A percentile compares a stretch with the other conserved stretches of the same genome.
Conservation (phyloP, 1,284 basidiomycete species). For the Sporisorium graminicola region DNA sequence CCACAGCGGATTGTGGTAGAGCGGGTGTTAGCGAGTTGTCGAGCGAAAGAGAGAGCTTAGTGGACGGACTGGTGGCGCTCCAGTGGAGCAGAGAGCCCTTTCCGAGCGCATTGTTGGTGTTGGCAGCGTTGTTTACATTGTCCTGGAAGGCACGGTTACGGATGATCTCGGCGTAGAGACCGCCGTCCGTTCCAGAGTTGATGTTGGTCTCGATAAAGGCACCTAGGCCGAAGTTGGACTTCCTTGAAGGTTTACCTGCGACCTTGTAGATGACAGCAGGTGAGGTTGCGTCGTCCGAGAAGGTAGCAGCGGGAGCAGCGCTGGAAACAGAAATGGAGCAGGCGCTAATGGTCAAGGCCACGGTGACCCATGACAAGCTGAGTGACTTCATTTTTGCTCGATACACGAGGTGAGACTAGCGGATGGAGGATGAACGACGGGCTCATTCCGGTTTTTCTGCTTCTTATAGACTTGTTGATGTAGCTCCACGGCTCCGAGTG, state of each 20-base stretch:
- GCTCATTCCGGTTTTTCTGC: neutral
- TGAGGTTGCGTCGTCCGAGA: slow-evolving; percentile 8
- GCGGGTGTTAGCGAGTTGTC: slow-evolving; percentile 25
- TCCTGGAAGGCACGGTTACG: slow-evolving; percentile 52
- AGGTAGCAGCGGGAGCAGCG: slow-evolving; percentile 6
- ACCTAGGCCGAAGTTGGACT: slow-evolving; percentile 30
- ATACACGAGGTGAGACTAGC: neutral
- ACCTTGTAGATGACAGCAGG: slow-evolving; percentile 28
- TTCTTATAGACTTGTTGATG: neutral
- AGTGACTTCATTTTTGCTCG: slow-evolving; percentile 21
- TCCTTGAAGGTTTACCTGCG: slow-evolving; percentile 23
- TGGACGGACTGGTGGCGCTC: slow-evolving; percentile 15
- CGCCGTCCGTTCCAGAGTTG: slow-evolving; percentile 56
- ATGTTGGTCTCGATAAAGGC: slow-evolving; percentile 57
- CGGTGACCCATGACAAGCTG: slow-evolving; percentile 26
- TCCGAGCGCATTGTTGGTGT: slow-evolving; percentile 25
- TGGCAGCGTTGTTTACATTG: slow-evolving; percentile 14
- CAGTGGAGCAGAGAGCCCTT: slow-evolving; percentile 41
- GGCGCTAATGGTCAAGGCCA: slow-evolving; percentile 18
- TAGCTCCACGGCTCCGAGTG: neutral
- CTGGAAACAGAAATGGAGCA: slow-evolving; percentile 7
- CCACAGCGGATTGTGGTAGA: slow-evolving; percentile 39
- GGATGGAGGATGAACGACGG: neutral
- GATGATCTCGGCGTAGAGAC: slow-evolving; percentile 56
- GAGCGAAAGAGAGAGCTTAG: slow-evolving; percentile 30